Percentiles rank a stretch among this genome's conserved stretches.
These are phyloP conservation scores for Diophrys sp. DNA, from an alignment of 73 alveolate genomes.

Conservation along the genomic window DNA sequence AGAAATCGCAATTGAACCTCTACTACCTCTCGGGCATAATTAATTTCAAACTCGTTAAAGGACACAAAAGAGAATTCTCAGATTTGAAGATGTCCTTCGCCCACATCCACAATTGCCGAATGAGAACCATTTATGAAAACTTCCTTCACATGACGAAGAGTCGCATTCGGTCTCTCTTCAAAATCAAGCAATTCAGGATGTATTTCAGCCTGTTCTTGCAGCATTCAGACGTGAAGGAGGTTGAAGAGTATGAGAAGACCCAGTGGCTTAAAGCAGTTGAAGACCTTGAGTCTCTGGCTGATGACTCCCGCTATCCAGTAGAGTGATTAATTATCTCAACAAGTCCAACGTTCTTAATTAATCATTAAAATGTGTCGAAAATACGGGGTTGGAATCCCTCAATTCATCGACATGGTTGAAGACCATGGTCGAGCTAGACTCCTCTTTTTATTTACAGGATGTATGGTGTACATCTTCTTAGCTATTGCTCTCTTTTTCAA, in stretches of 20 bases:
- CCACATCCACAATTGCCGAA: not conserved
- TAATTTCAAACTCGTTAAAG: not conserved
- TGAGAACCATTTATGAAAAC: not conserved
- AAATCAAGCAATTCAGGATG: not conserved
- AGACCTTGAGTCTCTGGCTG: not conserved
- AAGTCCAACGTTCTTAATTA: not conserved
- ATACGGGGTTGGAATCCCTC: not conserved
- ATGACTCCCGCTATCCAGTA: not conserved
- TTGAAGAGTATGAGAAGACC: not conserved
- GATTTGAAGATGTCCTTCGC: not conserved
- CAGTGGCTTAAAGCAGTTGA: not conserved
- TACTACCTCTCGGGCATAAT: not conserved
- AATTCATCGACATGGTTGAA: not conserved
- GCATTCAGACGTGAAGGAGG: not conserved
- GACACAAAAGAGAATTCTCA: not conserved
- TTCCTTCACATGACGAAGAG: not conserved
- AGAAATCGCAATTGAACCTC: not conserved
- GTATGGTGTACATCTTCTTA: not conserved
- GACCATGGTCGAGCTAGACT: constrained; percentile 3
- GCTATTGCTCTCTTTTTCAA: not conserved
- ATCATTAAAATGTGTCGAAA: not conserved
- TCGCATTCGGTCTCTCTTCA: not conserved
- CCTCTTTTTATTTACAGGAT: not conserved
- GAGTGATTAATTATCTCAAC: not conserved
- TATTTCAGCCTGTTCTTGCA: not conserved